Base-by-base conservation (phyloP, 2,329 filamentous ascomycete genomes). In the Nectriaceae sp. region DNA sequence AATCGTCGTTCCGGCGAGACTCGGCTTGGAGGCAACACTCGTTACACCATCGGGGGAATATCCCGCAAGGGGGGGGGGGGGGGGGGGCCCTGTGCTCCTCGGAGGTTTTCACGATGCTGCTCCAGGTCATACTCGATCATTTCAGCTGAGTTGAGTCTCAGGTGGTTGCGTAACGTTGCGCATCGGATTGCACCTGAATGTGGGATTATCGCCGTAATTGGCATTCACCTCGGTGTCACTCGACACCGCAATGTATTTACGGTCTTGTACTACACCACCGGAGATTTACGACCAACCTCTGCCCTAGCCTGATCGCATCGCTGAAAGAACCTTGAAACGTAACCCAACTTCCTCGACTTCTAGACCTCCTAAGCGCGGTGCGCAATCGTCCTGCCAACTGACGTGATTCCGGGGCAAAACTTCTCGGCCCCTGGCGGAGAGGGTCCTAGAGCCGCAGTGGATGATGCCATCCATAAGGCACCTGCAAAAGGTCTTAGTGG, bases 401-500 rank as follows among this genome's bases (percentile, higher is more conserved):
- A 29, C 24, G 24, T 13, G 24, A 29, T 29, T 6, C 24, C 13
- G 24, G 24, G 13, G 13, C 24, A 29, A 29, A 29, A 13, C 24
- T 13, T 29, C 24, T 6, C 6, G 24, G 13, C 24, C 24, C 24
- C 24, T 29, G 13, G 13, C 13, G 24, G 24, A 29, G 13, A 29
- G 24, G 13, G 24, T 29, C 24, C 24, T 6, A 29, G 24, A 29
- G 24, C 24, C 24, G 24, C 24, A 29, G 24, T 6, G 18, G 26
- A 59, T 59, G 56, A 46, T 55, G 47, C 56, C 47, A 59, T 59
- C 24, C 16, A 24, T 29, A 8, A 20, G 22, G 21, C 29, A 39
- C 45, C 38, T 18, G 38, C 40, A 38, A 11, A n/a, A 42, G 44
- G 18, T 18, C 18, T 26, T 26, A 15, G 26, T 5, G 15, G 20